Conservation (phyloP, 2,329 filamentous ascomycete species). For the Alternaria sp. region DNA sequence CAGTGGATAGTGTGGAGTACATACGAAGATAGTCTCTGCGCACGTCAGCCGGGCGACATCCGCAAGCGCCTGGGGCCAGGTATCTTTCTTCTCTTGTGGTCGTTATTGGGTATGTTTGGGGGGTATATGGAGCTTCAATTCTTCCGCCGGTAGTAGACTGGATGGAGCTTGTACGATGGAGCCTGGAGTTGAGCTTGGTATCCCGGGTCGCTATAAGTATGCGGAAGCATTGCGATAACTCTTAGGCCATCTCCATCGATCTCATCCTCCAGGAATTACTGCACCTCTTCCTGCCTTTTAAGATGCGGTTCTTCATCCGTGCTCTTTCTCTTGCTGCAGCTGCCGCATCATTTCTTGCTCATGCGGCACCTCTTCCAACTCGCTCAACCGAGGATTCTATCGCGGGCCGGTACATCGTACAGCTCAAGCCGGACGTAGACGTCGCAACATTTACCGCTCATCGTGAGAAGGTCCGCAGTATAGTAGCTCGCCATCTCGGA, state of each 20-base stretch:
- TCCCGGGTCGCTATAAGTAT: neutral
- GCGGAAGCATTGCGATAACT: neutral
- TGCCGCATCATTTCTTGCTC: slow-evolving; percentile 25
- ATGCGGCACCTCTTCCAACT: slow-evolving; percentile 25
- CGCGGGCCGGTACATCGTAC: slow-evolving; percentile 53
- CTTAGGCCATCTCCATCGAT: neutral
- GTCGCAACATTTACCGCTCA: slow-evolving; percentile 32
- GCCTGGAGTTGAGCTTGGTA: neutral
- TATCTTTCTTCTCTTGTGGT: slow-evolving; percentile 18
- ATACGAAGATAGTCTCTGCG: neutral
- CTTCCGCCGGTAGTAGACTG: neutral
- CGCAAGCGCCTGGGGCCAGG: neutral
- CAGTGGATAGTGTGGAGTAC: neutral
- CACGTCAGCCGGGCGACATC: neutral
- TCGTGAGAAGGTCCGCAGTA: slow-evolving; percentile 33
- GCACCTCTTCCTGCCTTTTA: neutral
- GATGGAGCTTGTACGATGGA: neutral
- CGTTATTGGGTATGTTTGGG: slow-evolving; percentile 9
- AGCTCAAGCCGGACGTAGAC: slow-evolving; percentile 47
- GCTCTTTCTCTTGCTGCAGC: slow-evolving; percentile 28
- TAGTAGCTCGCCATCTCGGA: slow-evolving; percentile 35
- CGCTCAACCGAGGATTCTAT: slow-evolving; percentile 23
- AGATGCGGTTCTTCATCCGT: slow-evolving; percentile 37
- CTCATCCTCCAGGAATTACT: no score
- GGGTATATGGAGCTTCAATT: neutral